Base-by-base conservation (phyloP, 1,284 basidiomycete genomes). In the Coriolopsis trogii region DNA sequence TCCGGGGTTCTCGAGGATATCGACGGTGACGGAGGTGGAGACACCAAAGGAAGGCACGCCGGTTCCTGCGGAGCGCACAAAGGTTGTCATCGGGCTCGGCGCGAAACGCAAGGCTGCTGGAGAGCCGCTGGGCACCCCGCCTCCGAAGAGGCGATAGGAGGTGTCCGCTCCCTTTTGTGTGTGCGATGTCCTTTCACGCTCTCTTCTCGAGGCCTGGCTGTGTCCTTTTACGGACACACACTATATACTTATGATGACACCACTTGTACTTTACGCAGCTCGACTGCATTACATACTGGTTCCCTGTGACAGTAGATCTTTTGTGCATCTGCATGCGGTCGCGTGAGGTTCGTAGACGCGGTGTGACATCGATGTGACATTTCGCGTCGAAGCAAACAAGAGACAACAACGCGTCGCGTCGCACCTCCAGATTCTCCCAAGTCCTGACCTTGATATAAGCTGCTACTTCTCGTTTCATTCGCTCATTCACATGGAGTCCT, bases 1-100 rank as follows among this genome's bases (percentile, higher is more conserved):
- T 46, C 81, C 89, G 36, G 88, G 89, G 34, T 92, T 92, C 68
- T 89, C 89, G 20, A 77, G 87, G 49, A 89, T 91, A 63, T 76
- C 81, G 1, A 80, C 83, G 12, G 73, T 76, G 39, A 59, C 48
- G 25, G 71, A 78, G 51, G 67, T 75, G 29, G 69, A 77, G 6
- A 74, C 74, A 5, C 70, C 79, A 16, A 62, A 63, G 48, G 63
- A 61, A 44, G 67, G 69, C 16, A 85, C 83, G 0, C 83, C 84
- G 21, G 79, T 76, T 6, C 71, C 78, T 1, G 71, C 72, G 1
- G 89, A 90, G 63, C 76, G 89, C 49, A 79, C 81, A 21, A 91
- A 84, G 69, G 82, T 92, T 37, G 80, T 82, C 3, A 84, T 92
- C 66, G 88, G 88, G 5, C 82, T 92, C 64, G 84, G 84, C 29